These are phyloP conservation scores for Paxillus rubicundulus DNA, from an alignment of 768 basidiomycete genomes.

Conservation along the genomic window DNA sequence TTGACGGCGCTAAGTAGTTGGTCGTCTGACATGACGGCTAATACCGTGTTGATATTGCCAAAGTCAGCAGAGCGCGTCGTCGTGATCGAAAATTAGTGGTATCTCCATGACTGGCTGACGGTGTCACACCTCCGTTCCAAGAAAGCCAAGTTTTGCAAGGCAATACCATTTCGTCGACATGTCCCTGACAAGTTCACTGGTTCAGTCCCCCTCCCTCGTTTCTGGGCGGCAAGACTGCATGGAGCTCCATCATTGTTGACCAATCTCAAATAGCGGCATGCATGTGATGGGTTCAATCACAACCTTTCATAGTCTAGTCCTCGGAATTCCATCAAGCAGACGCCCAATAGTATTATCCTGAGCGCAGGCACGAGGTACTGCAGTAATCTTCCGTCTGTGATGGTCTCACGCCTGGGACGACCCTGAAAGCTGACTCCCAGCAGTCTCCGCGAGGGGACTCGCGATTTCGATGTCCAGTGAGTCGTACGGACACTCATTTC, in stretches of 20 bases:
- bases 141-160: neutral
- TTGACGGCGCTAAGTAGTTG: neutral
- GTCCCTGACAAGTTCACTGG: too few relatives aligned
- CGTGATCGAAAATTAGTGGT: neutral
- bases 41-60: neutral
- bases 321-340: slow-evolving; percentile 23
- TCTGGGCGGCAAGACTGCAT: slow-evolving; percentile 5
- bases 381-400: slow-evolving; percentile 10
- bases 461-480: slow-evolving; percentile 3
- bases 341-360: slow-evolving; percentile 6
- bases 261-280: neutral
- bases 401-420: slow-evolving; percentile 27
- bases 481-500: slow-evolving; percentile 1
- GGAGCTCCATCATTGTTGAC: slow-evolving; percentile 17
- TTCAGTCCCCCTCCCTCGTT: slow-evolving; percentile 1
- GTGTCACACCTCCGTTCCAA: neutral
- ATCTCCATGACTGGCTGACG: neutral
- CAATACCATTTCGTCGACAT: neutral
- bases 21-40: neutral
- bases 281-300: slow-evolving; percentile 4
- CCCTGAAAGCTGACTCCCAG: slow-evolving; percentile 15
- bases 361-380: slow-evolving; percentile 32
- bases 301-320: slow-evolving; percentile 22
- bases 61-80: neutral
- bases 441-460: slow-evolving; percentile 3